These are phyloP conservation scores for Xylaria sp. DNA, from an alignment of 2,329 filamentous ascomycete genomes.

Conservation along the genomic window DNA sequence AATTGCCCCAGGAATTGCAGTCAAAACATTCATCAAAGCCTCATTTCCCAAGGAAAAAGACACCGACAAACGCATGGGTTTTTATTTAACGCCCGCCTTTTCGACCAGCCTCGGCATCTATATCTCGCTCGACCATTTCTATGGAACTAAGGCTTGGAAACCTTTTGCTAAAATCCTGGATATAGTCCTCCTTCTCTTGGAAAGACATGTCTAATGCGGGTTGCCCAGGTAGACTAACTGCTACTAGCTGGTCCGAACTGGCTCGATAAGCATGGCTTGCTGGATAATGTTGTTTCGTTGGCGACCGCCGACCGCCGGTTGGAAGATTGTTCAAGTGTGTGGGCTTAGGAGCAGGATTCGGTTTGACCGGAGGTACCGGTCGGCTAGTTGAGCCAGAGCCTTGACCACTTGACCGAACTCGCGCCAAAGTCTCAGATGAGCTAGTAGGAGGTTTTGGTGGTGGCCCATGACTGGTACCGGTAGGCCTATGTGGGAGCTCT, in stretches of 20 bases:
- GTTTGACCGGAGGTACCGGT: constrained; percentile 55
- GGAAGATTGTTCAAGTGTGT: constrained; percentile 68
- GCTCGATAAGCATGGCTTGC: constrained; percentile 42
- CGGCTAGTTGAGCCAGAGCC: constrained; percentile 41
- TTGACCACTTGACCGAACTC: constrained; percentile 41
- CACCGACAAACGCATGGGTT: constrained; percentile 20
- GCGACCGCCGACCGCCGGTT: constrained; percentile 60
- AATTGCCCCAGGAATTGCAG: constrained; percentile 5
- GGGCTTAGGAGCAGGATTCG: constrained; percentile 70
- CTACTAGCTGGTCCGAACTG: constrained; percentile 56
- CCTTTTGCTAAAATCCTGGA: constrained; percentile 79
- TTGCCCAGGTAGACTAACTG: constrained; percentile 60
- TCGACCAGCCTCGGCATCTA: constrained; percentile 54
- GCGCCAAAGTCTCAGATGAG: constrained; percentile 40
- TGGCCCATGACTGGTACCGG: constrained; percentile 47
- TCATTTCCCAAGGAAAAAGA: constrained; percentile 17
- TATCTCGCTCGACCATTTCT: constrained; percentile 85
- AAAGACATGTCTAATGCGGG: constrained; percentile 66
- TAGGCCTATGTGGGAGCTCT: constrained; percentile 64
- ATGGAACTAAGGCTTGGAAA: constrained; percentile 87
- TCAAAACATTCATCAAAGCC: constrained; percentile 25
- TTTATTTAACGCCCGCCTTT: constrained; percentile 38
- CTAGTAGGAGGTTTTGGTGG: constrained; percentile 45
- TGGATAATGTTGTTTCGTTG: constrained; percentile 55
- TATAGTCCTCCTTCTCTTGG: constrained; percentile 72